Base-by-base conservation (phyloP, 352 stramenopile species). In the Peronospora farinosa region DNA sequence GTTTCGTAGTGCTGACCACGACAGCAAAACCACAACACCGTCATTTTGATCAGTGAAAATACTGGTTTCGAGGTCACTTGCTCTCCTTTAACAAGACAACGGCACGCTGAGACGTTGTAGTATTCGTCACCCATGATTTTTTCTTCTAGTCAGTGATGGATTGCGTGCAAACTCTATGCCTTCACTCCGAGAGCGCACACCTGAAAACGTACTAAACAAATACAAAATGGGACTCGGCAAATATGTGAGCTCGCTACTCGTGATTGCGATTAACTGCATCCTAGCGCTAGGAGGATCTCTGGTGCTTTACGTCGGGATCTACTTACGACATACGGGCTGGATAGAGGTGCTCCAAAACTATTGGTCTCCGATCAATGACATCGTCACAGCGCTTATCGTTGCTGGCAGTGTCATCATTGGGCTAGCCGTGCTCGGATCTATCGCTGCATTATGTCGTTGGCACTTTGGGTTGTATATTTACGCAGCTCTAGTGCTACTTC, bases 281-380 rank as follows among this genome's bases (percentile, higher is more conserved):
- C 67, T 88, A 13, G 72, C 79, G 40, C 45, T 76, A 4, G 78
- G 70, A 27, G 77, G 78, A 25, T 51, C 69, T 13, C 33, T 86
- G n/a, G 66, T 88, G 53, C 60, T 85, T 37, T 76, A 70, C 47
- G 47, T 74, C 0, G 68, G 65, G 9, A 47, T 79, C 39, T 65
- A 72, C 41, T 47, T 83, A 17, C 64, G 64, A 15, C 37, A 74
- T 31, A 69, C 65, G 11, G 69, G 63, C 28, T 86, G 74, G 77
- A 47, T 84, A n/a, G 68, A 80, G n/a, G 69, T 88, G 21, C 62
- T 86, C 33, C 41, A 74, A 40, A 53, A 67, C 23, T 77, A 86
- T 50, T 83, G 72, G 71, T 68, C 61, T 50, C 61, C 62, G 23
- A 68, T 72, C 9, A 27, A 77, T 47, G 40, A 31, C 13, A 60